Evolutionary conservation across 441 rosid species (phyloP), one percentile per base, ranked within the genome.

Genomic region (Hura crepitans): DNA sequence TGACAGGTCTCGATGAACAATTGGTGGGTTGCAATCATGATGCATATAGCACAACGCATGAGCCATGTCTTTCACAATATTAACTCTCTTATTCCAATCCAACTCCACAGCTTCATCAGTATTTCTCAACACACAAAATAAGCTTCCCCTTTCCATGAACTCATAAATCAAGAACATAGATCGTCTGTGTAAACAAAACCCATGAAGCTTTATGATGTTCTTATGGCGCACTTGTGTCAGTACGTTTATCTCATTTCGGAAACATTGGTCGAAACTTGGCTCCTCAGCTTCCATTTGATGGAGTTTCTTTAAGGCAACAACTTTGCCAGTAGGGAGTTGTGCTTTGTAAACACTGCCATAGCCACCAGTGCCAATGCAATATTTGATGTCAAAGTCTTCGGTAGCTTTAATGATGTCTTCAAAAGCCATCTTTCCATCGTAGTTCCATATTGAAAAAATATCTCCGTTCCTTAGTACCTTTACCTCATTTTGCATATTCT

Each of bases 291-390:
- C 66, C 42, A 27, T 20, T 0, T n/a, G 30, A 23, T 72, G 56
- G 47, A 72, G 75, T 72, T 72, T 71, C 62, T 71, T 71, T 20
- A 62, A 18, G 31, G 74, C 68, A 71, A 62, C 65, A 1, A 62
- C 54, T 39, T 62, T 53, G 30, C 49, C 54, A 14, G 43, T 18
- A 0, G 68, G 74, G 39, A 62, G 74, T 22, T 39, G 62, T n/a
- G 68, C 68, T 54, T 5, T 62, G 22, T 62, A 71, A 22, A 72
- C 75, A 6, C 65, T 73, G 22, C 71, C 61, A 5, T 72, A 58
- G 37, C 75, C 71, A 66, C 66, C 66, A 6, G 61, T 3, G 22
- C 76, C 61, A 25, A 66, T 49, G 49, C 71, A 66, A 3, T 66
- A 66, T 59, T 14, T 59, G 35, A 66, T 60, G 62, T 73, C 71